These are phyloP conservation scores for Fulvia fulva DNA, from an alignment of 2,329 filamentous ascomycete species.

Conservation along the genomic window DNA sequence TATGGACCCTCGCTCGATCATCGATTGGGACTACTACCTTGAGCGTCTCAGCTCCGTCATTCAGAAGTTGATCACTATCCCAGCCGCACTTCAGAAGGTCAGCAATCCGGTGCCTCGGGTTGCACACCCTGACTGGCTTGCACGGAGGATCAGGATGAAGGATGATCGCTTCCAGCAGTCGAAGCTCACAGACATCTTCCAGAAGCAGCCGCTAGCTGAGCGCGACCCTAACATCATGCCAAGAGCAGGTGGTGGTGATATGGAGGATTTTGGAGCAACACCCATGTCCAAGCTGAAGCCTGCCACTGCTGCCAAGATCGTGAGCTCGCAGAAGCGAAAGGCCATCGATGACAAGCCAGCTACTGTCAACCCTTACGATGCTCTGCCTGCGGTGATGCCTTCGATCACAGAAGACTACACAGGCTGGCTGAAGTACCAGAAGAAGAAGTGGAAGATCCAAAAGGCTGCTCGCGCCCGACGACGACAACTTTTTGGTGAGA, in stretches of 20 bases:
- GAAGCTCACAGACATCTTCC: constrained; percentile 93
- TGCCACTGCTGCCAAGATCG: constrained; percentile 34
- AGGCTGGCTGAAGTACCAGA: constrained; percentile 88
- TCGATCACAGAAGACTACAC: constrained; percentile 79
- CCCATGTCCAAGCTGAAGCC: constrained; percentile 44
- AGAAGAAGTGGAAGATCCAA: constrained; percentile 98
- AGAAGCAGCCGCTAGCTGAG: constrained; percentile 67
- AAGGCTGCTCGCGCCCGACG: constrained; percentile 81
- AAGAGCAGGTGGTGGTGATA: constrained; percentile 48
- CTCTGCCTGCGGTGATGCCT: constrained; percentile 79
- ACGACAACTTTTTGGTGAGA: constrained; percentile 89
- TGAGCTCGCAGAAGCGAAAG: constrained; percentile 46
- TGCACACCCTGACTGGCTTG: constrained; percentile 92
- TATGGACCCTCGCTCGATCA: constrained; percentile 81
- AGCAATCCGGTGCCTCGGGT: constrained; percentile 92
- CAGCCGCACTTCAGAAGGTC: constrained; percentile 90
- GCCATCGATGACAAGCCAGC: constrained; percentile 47
- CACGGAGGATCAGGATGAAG: constrained; percentile 87
- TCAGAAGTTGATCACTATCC: constrained; percentile 98
- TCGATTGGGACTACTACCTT: constrained; percentile 97
- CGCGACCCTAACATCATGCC: constrained; percentile 61
- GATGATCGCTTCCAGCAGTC: constrained; percentile 98
- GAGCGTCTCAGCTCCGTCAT: constrained; percentile 96
- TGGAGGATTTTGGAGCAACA: constrained; percentile 45
- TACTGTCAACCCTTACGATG: constrained; percentile 72